Evolutionary conservation across 2,329 filamentous ascomycete genomes (phyloP), one percentile per base, ranked within the genome.

Genomic region (Sclerotinia spermophila): DNA sequence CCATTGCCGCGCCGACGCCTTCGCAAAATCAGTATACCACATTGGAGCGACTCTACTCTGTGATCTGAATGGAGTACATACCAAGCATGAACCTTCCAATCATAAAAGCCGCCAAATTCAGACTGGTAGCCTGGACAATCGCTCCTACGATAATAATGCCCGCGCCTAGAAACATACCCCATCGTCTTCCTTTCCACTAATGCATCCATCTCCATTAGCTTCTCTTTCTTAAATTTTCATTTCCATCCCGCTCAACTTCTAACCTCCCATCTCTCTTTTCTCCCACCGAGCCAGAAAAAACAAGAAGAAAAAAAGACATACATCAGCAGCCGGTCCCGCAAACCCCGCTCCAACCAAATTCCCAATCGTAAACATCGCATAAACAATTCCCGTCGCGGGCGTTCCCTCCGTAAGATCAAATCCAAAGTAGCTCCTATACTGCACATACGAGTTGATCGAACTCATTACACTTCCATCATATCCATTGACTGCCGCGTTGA

Each of bases 1-100:
- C 68, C 68, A 69, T 69, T 10, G 68, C 68, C 24, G 68, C 68
- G 15, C 68, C 68, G 10, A 69, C 68, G 7, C 64, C 64, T 67
- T 53, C n/a, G 5, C 0, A 80, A 78, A 0, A 81, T 80, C 30
- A 81, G 80, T 65, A 60, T 27, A 15, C 21, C 7, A n/a, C 13
- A 42, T 27, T 15, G 5, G 1, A 24, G 2, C 35, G 19, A 21
- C 8, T 3, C 7, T 6, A n/a, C 21, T 10, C 45, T 2, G 11
- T 10, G 21, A 48, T n/a, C 5, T 84, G 80, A 56, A 81, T 80
- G 17, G 82, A 81, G 58, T 82, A 82, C 71, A 88, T 87, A 66
- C 87, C 87, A 8, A 89, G 83, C 45, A 89, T 78, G 78, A 89
- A 88, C 38, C 86, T 82, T 5, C 86, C 86, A 27, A 71, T 72